phyloP scores from a whole-genome alignment of 768 basidiomycete species.

The Podaxis sp. region DNA sequence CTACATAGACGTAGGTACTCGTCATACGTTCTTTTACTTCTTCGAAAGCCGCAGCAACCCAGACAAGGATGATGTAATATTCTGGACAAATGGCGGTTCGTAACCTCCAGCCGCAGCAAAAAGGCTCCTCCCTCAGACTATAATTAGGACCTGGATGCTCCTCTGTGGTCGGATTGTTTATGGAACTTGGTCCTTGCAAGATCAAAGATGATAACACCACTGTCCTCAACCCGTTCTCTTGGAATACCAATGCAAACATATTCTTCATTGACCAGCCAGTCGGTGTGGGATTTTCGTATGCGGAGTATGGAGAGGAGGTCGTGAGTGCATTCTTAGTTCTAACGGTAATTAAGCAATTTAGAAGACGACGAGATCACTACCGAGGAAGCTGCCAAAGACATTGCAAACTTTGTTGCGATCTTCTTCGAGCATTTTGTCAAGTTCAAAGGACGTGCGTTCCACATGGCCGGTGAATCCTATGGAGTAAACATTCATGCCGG shows the following conservation, averaged over 20 bases:
- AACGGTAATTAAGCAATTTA: slow-evolving; percentile 20
- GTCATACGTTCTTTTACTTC: slow-evolving; percentile 76
- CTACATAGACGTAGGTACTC: slow-evolving; percentile 63
- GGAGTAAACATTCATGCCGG: slow-evolving; percentile 45
- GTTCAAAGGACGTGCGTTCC: slow-evolving; percentile 67
- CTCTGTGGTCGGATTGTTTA: slow-evolving; percentile 7
- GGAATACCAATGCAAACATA: slow-evolving; percentile 68
- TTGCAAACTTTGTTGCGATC: slow-evolving; percentile 68
- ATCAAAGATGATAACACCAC: slow-evolving; percentile 52
- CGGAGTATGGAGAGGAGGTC: slow-evolving; percentile 60
- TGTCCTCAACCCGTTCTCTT: slow-evolving; percentile 56
- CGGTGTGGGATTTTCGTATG: slow-evolving; percentile 64
- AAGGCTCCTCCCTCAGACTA: not conserved
- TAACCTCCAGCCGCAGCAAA: not conserved
- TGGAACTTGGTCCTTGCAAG: slow-evolving; percentile 57
- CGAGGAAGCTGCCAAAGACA: slow-evolving; percentile 68
- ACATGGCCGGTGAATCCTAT: slow-evolving; percentile 76
- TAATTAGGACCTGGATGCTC: slow-evolving; percentile 13
- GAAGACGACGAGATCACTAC: slow-evolving; percentile 43
- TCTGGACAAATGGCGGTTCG: slow-evolving; percentile 52
- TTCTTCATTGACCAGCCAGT: slow-evolving; percentile 65
- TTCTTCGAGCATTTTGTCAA: slow-evolving; percentile 75
- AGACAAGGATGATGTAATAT: slow-evolving; percentile 60
- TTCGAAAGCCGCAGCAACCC: slow-evolving; percentile 71
- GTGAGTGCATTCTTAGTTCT: slow-evolving; percentile 32